These are phyloP conservation scores for Wickerhamiella qilinensis DNA, from an alignment of 805 yeast species.

Conservation along the genomic window DNA sequence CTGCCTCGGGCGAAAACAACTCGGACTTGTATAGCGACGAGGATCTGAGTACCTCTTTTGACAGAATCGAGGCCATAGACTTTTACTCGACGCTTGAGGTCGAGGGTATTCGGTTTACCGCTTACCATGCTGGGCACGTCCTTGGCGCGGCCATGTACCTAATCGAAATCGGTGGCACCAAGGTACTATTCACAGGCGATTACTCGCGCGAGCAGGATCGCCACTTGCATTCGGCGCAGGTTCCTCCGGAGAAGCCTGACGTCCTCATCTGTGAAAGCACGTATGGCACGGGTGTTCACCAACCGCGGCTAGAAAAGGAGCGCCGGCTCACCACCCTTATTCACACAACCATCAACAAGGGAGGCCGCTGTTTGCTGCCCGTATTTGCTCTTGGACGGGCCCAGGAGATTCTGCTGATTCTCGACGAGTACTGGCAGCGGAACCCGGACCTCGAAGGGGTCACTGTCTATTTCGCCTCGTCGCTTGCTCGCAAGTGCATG, in stretches of 20 bases:
- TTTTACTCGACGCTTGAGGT: constrained; percentile 91
- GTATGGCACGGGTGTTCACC: constrained; percentile 95
- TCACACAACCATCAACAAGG: constrained; percentile 68
- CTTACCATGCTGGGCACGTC: constrained; percentile 99
- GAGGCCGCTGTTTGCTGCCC: constrained; percentile 85
- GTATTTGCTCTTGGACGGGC: constrained; percentile 96
- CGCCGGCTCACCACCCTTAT: constrained; percentile 62
- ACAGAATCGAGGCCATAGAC: constrained; percentile 82
- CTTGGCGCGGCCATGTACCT: constrained; percentile 97
- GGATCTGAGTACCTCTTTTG: constrained; percentile 76
- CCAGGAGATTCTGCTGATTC: constrained; percentile 74
- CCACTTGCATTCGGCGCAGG: constrained; percentile 87
- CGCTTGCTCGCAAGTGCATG: constrained; percentile 88
- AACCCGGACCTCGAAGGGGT: constrained; percentile 70
- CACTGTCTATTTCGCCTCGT: constrained; percentile 81
- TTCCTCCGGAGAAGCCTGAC: constrained; percentile 71
- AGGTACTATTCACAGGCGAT: constrained; percentile 86
- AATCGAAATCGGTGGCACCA: constrained; percentile 84
- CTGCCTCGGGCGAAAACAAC: constrained; percentile 12
- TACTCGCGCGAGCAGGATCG: constrained; percentile 92
- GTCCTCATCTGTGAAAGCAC: constrained; percentile 87
- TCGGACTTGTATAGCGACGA: constrained; percentile 66
- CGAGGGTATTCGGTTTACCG: constrained; percentile 89
- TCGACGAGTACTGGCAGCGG: constrained; percentile 88
- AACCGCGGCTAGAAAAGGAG: constrained; percentile 77